Conservation (phyloP, 1,284 basidiomycete species). For the Cystobasidium sp. region DNA sequence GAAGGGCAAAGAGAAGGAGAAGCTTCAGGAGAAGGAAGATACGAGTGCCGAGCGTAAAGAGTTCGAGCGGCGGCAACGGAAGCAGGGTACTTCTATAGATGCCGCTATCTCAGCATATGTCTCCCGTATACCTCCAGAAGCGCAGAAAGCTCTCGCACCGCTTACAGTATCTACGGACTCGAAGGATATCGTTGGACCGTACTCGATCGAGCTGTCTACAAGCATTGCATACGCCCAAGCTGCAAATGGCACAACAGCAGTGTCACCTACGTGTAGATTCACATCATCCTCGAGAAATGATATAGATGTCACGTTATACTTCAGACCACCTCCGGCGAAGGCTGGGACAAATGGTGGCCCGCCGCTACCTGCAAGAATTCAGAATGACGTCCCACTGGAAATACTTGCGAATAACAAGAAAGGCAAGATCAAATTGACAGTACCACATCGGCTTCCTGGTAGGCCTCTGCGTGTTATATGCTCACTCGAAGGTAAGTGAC, state of each 20-base stretch:
- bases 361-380: constrained; percentile 21
- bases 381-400: constrained; percentile 32
- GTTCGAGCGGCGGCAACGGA: constrained; percentile 9
- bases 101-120: constrained; percentile 7
- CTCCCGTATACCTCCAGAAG: constrained; percentile 28
- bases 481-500: constrained; percentile 16
- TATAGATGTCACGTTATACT: constrained; percentile 41
- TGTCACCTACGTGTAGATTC: constrained; percentile 23
- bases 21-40: constrained; percentile 14
- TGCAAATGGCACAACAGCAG: constrained; percentile 30
- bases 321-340: constrained; percentile 28
- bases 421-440: constrained; percentile 27
- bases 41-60: constrained; percentile 26
- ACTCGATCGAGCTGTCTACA: constrained; percentile 26
- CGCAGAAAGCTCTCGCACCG: constrained; percentile 42
- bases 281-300: constrained; percentile 20
- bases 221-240: constrained; percentile 15
- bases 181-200: constrained; percentile 34
- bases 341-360: background rate
- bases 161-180: constrained; percentile 27
- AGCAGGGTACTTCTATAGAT: constrained; percentile 1
- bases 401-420: constrained; percentile 37
- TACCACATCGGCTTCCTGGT: constrained; percentile 34
- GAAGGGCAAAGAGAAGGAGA: constrained; percentile 25
- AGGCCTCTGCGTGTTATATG: constrained; percentile 31